These are phyloP conservation scores for Globisporangium uncinulatum DNA, from an alignment of 352 stramenopile species.

Conservation along the genomic window DNA sequence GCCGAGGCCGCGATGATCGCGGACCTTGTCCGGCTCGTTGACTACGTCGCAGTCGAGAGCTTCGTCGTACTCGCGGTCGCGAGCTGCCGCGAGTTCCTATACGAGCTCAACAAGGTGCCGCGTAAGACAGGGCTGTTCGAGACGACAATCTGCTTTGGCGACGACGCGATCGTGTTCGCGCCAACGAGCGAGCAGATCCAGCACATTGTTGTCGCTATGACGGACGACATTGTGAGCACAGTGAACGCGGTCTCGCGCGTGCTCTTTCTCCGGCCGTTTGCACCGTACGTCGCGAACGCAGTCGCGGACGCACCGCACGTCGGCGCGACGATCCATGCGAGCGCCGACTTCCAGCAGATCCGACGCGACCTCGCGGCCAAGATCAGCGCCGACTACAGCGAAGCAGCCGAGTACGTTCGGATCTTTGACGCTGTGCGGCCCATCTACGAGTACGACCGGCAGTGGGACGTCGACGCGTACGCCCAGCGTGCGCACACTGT, in stretches of 20 bases:
- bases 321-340: conserved; percentile 65
- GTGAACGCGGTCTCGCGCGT: conserved; percentile 88
- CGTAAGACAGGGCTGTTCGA: conserved; percentile 92
- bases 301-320: conserved; percentile 73
- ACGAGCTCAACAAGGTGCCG: conserved; percentile 84
- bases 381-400: conserved; percentile 80
- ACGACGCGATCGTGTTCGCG: conserved; percentile 73
- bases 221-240: conserved; percentile 84
- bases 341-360: conserved; percentile 69
- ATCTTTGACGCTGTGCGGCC: conserved; percentile 91
- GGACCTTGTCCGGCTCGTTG: conserved; percentile 91
- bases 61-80: conserved; percentile 83
- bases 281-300: conserved; percentile 58
- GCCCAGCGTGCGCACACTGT: conserved; percentile 79
- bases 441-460: conserved; percentile 90
- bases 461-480: conserved; percentile 89
- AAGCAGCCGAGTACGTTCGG: conserved; percentile 88
- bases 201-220: conserved; percentile 84
- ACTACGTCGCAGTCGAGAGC: conserved; percentile 91
- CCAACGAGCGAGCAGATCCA: conserved; percentile 89
- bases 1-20: conserved; percentile 88
- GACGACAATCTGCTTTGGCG: conserved; percentile 89
- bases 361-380: conserved; percentile 77
- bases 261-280: conserved; percentile 86
- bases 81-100: conserved; percentile 81